Percentiles rank a stretch among this genome's conserved stretches.
Evolutionary conservation across 345 rosid genomes (phyloP).

Genomic region (Crucihimalaya himalaica): DNA sequence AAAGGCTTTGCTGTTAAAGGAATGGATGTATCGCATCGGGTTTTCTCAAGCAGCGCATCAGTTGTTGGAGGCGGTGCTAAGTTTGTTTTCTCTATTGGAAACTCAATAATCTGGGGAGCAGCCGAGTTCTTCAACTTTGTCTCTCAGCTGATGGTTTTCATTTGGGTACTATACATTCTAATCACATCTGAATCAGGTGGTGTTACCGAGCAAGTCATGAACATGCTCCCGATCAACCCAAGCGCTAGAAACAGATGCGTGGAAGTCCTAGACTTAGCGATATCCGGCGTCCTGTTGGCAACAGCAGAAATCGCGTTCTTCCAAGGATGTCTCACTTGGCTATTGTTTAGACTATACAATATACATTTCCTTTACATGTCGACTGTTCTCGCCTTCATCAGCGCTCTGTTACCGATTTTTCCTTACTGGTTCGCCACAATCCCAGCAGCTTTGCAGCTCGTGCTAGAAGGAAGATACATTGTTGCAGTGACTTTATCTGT

Average conservation of each 20-base stretch:
- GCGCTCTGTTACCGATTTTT: constrained; percentile 77
- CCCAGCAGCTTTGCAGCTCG: constrained; percentile 72
- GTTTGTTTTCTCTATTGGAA: constrained; percentile 62
- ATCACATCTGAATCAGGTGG: constrained; percentile 97
- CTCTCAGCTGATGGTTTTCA: constrained; percentile 81
- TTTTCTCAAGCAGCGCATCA: constrained; percentile 73
- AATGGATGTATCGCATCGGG: constrained; percentile 68
- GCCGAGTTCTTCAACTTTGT: constrained; percentile 91
- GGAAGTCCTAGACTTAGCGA: constrained; percentile 80
- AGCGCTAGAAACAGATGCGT: constrained; percentile 69
- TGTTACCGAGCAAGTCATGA: constrained; percentile 88
- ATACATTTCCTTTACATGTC: constrained; percentile 91
- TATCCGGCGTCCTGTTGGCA: constrained; percentile 90
- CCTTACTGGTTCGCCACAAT: constrained; percentile 90
- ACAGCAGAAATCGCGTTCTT: constrained; percentile 91
- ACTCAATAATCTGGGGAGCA: constrained; percentile 78
- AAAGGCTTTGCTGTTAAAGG: constrained; percentile 82
- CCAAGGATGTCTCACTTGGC: constrained; percentile 97
- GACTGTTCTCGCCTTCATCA: constrained; percentile 75
- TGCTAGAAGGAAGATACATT: constrained; percentile 75
- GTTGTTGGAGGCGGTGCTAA: constrained; percentile 77
- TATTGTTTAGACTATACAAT: constrained; percentile 71
- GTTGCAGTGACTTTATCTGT: constrained; percentile 60
- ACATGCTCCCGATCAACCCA: constrained; percentile 76
- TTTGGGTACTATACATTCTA: constrained; percentile 78